Evolutionary conservation across 495 filamentous ascomycete species (phyloP), one percentile per base, ranked within the genome.

Genomic region (Penicillium coffeae): DNA sequence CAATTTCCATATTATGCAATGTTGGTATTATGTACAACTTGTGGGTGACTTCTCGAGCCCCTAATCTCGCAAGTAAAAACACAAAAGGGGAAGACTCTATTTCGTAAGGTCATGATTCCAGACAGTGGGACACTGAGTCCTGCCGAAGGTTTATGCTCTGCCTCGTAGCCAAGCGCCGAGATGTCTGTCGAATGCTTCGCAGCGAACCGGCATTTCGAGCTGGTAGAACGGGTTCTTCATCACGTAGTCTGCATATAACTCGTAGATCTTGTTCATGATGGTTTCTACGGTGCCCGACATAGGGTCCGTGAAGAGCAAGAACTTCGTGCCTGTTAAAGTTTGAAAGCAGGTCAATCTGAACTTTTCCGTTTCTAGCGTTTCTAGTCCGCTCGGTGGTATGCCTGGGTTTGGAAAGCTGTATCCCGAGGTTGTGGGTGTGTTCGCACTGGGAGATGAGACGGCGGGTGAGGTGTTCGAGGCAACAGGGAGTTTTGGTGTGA

Each of bases 221-320:
- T 91, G 88, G 69, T 97, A 97, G 62, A 98, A 98, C 8, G 94
- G 94, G 69, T 97, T 98, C 77, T 97, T 97, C 90, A 95, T 96
- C 57, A 97, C 93, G 68, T 87, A 96, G 70, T 98, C 94, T 25
- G 88, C 81, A 70, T 96, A 98, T 42, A 97, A 71, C 67, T 97
- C 93, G 69, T 98, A 97, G 42, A 96, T 82, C 63, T 82, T 86
- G 56, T 79, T 76, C 58, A 93, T 81, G 33, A 92, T 82, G 8
- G 77, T 72, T 56, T 96, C 93, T 20, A 94, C 82, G 64, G 93
- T 94, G 45, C 84, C 80, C 69, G 95, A 92, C 49, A 86, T 78
- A 19, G 90, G 92, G 64, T 96, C 91, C 33, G 94, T 95, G 59
- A 98, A 96, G 15, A 98, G 73, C 43, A 98, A 73, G 64, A 98